Percentiles rank a stretch among this genome's conserved stretches.
Evolutionary conservation across 306 rosid genomes (phyloP).

Genomic region (Trifolium pratense): DNA sequence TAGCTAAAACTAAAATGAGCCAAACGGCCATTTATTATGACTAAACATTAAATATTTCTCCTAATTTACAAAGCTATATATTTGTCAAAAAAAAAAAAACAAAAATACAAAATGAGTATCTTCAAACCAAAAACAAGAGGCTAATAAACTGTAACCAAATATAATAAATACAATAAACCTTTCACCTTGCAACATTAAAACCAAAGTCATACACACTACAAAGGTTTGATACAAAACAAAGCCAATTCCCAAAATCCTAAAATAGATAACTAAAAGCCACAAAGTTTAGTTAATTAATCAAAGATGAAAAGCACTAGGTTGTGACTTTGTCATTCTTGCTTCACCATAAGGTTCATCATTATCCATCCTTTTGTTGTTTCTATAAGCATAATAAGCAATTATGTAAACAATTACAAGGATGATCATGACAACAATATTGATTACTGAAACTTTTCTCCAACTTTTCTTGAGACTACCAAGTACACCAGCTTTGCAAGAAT

Average conservation of each 20-base stretch:
- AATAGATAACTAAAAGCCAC: not conserved
- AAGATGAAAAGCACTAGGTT: constrained; percentile 64
- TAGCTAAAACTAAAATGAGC: not conserved
- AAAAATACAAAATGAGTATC: constrained; percentile 25
- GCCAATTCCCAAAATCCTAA: constrained; percentile 18
- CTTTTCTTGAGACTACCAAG: constrained; percentile 84
- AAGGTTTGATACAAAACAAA: constrained; percentile 15
- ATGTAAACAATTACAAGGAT: constrained; percentile 74
- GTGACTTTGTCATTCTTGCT: constrained; percentile 84
- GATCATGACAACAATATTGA: constrained; percentile 77
- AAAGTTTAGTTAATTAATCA: constrained; percentile 22
- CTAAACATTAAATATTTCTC: not conserved
- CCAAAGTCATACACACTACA: constrained; percentile 24
- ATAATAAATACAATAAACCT: constrained; percentile 20
- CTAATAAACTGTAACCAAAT: not conserved
- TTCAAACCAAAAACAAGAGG: constrained; percentile 16
- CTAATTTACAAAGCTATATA: constrained; percentile 7
- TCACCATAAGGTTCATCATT: constrained; percentile 77
- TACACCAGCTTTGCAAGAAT: constrained; percentile 91
- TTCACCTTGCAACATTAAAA: constrained; percentile 18
- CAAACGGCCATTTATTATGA: not conserved
- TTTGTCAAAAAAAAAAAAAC: too few relatives aligned
- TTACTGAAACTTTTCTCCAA: constrained; percentile 91
- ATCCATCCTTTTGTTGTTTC: constrained; percentile 76
- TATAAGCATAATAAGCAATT: constrained; percentile 74